phyloP scores from a whole-genome alignment of 176 grass and related monocot genomes.

The Phoenix dactylifera region DNA sequence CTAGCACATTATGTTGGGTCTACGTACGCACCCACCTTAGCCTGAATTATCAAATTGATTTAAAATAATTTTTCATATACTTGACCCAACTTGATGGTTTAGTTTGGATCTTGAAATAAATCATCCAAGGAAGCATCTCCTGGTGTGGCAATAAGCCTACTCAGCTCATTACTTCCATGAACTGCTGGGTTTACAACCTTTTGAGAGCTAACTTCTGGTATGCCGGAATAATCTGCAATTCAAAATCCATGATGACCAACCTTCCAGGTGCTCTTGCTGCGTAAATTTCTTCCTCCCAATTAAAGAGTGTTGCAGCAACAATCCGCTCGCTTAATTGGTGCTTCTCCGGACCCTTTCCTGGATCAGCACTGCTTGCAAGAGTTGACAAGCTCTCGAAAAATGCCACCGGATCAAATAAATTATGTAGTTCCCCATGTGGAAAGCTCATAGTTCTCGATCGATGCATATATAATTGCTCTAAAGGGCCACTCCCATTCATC shows the following conservation, averaged over 20 bases:
- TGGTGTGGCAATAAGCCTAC: too few relatives aligned
- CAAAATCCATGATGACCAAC: conserved; percentile 67
- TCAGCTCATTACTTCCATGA: too few relatives aligned
- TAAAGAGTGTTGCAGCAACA: conserved; percentile 82
- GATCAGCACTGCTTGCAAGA: conserved; percentile 36
- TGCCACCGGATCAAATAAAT: conserved; percentile 69
- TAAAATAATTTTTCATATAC: too few relatives aligned
- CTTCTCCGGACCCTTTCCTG: conserved; percentile 47
- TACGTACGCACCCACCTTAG: too few relatives aligned
- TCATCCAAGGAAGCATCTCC: too few relatives aligned
- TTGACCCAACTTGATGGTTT: too few relatives aligned
- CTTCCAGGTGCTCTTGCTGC: conserved; percentile 87
- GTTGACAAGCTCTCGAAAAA: conserved; percentile 84
- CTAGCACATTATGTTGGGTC: too few relatives aligned
- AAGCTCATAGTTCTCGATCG: conserved; percentile 69
- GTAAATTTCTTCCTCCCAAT: conserved; percentile 96
- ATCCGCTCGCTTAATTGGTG: conserved; percentile 52
- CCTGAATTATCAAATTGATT: too few relatives aligned
- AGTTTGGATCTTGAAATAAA: too few relatives aligned
- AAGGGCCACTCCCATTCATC: conserved; percentile 28
- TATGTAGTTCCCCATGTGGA: conserved; percentile 71
- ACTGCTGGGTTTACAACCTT: too few relatives aligned
- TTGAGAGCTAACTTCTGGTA: too few relatives aligned
- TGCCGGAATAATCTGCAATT: conserved; percentile 75
- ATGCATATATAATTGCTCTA: conserved; percentile 55